phyloP scores from a whole-genome alignment of 768 basidiomycete species.

The Boletellus ananas region DNA sequence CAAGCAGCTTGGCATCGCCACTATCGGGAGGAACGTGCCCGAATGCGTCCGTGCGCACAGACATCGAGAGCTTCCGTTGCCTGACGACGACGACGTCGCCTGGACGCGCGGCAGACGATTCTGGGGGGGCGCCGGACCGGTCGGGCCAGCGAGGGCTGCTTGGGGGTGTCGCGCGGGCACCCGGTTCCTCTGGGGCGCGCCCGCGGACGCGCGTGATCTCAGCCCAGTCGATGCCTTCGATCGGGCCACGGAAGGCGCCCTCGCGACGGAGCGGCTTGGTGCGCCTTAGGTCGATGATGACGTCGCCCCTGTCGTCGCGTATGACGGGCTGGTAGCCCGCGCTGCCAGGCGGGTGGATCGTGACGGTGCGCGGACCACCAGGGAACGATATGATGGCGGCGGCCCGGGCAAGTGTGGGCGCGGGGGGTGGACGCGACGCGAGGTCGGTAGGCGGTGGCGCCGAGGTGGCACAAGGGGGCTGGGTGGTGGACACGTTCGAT shows the following conservation, averaged over 20 bases:
- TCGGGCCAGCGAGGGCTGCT: constrained; percentile 16
- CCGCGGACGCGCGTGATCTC: constrained; percentile 9
- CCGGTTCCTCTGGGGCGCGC: constrained; percentile 7
- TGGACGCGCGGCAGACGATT: not conserved
- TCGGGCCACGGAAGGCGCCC: constrained; percentile 17
- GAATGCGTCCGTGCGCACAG: no score
- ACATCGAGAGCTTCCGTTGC: constrained; percentile 3
- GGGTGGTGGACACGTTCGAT: not conserved
- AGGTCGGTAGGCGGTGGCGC: not conserved
- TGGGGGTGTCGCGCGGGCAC: not conserved
- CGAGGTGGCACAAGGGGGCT: not conserved
- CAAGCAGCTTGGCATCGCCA: no score
- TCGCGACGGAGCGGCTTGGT: constrained; percentile 15
- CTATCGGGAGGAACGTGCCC: constrained; percentile 6
- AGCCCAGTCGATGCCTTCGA: constrained; percentile 7
- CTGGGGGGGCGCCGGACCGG: not conserved
- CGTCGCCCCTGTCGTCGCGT: constrained; percentile 16
- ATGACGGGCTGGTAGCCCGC: constrained; percentile 11
- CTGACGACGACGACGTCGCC: constrained; percentile 5
- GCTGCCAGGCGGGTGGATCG: constrained; percentile 19
- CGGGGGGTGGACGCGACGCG: not conserved
- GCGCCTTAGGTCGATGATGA: constrained; percentile 10
- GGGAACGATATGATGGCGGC: constrained; percentile 16
- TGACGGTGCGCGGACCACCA: constrained; percentile 20
- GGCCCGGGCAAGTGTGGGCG: not conserved